Percentiles rank a stretch among this genome's conserved stretches.
Conservation (phyloP, 2,329 filamentous ascomycete genomes). For the Teratosphaeria nubilosa region DNA sequence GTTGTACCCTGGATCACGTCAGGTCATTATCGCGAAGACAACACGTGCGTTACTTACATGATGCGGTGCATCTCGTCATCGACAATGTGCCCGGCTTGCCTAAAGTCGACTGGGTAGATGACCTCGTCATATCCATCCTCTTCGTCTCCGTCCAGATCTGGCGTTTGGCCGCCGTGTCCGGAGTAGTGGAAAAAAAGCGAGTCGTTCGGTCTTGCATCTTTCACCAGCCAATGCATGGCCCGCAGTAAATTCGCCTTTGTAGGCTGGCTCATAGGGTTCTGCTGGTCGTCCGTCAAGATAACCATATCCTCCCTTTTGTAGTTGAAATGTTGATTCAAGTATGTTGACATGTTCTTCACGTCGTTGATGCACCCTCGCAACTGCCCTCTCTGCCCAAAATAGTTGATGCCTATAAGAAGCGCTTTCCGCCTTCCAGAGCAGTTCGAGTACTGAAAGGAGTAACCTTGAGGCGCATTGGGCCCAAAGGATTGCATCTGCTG, state of each 20-base stretch:
- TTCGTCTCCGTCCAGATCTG: conserved; percentile 69
- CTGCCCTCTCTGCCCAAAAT: conserved; percentile 86
- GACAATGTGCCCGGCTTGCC: conserved; percentile 68
- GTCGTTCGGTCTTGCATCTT: conserved; percentile 84
- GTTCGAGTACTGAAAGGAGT: conserved; percentile 82
- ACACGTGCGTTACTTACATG: conserved; percentile 37
- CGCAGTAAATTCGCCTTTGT: conserved; percentile 91
- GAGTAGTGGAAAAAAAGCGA: conserved; percentile 98
- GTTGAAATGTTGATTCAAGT: conserved; percentile 77
- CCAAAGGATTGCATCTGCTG: conserved; percentile 56
- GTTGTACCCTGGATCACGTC: conserved; percentile 44
- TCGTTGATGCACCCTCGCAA: conserved; percentile 93
- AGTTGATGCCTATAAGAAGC: conserved; percentile 88
- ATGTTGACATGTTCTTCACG: conserved; percentile 91
- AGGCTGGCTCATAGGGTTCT: conserved; percentile 93
- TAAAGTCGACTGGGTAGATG: conserved; percentile 74
- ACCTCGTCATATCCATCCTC: conserved; percentile 76
- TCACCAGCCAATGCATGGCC: conserved; percentile 96
- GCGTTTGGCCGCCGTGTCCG: conserved; percentile 73
- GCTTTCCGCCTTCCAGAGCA: conserved; percentile 86
- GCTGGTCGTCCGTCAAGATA: conserved; percentile 88
- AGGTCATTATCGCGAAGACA: conserved; percentile 4
- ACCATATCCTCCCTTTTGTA: conserved; percentile 98
- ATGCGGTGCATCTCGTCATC: conserved; percentile 75
- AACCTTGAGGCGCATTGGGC: conserved; percentile 66